Base-by-base conservation (phyloP, 306 rosid genomes). In the Fagus sylvatica region DNA sequence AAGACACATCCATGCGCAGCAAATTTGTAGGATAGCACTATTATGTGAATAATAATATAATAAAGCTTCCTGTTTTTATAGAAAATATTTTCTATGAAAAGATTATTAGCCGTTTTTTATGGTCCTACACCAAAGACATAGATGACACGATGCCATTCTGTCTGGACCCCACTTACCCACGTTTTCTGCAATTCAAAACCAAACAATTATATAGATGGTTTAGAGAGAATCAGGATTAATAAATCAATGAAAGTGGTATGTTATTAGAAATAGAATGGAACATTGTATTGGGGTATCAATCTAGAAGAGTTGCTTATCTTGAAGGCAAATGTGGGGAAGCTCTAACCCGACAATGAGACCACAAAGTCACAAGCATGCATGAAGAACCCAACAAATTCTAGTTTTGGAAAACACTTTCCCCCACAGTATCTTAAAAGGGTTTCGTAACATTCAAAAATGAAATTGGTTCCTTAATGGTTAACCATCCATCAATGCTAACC, bases 301-400 rank as follows among this genome's bases (percentile, higher is more conserved):
- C 61, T 46, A 46, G 51, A 10, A 46, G 40, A 4, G n/a, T 12
- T 61, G 19, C 68, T 32, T 61, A 33, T 61, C 40, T 32, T 32
- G 7, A 13, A 33, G 40, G 39, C n/a, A 11, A 61, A 61, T 30
- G 67, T 61, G 7, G 22, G 17, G 49, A 59, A 43, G 30, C 49
- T 39, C 43, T 17, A 74, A 70, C 13, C 86, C 83, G 83, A 70
- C 83, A 78, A 43, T 12, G 19, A 39, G 81, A 42, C 48, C 59
- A 60, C 53, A 48, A 53, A 78, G 74, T 74, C 80, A 34, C 42
- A 43, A n/a, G 68, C 78, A 76, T 16, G 51, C 11, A 46, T 22
- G 51, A 11, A 10, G 8, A 8, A 2, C 51, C 51, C 51, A 46
- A 10, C 11, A 46, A 8, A 46, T 46, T 46, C 11, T 46, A 46